Evolutionary conservation across 2,329 filamentous ascomycete genomes (phyloP), one percentile per base, ranked within the genome.

Genomic region (Alternaria postmessia): DNA sequence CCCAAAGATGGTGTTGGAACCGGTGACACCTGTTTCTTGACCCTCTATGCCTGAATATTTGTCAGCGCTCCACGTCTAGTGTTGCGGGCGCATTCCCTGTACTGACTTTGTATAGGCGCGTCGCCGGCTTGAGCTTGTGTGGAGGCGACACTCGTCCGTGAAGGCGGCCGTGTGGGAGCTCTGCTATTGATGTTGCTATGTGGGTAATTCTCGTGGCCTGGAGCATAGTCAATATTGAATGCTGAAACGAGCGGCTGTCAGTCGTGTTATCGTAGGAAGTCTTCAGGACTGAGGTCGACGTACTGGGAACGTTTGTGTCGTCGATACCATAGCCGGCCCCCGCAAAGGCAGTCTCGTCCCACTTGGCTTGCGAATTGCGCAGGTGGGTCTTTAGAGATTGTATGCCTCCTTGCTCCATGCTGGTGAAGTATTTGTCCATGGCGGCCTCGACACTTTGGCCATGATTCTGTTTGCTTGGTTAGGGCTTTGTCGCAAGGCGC

Each of bases 1-100:
- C 5, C 84, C 82, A 71, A 88, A 88, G 11, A 81, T 76, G 12
- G 71, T 72, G 30, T 78, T 71, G 62, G 74, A 77, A 63, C 74
- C 77, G 9, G 84, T 80, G 14, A 87, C 79, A 3, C 87, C 87
- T 20, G 79, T 84, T 70, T 88, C 86, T 76, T 89, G 87, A 28
- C 53, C 66, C 51, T 76, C 75, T 41, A 77, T 71, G 55, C 75
- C 75, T 78, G 54, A 24, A 36, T 28, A 3, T 24, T 7, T 11
- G 68, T 76, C 63, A 75, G 70, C 43, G 12, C 34, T 11, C 8
- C 8, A n/a, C 8, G 1, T 2, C 2, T 39, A 39, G 24, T n/a
- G 18, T 22, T 20, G 39, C 24, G 26, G 38, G 20, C 43, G 28
- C 9, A 39, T 11, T 7, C 20, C 5, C 11, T 34, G 26, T 7